Evolutionary conservation across 2,329 filamentous ascomycete species (phyloP), one percentile per base, ranked within the genome.

Genomic region (Arthrinium phaeospermum): DNA sequence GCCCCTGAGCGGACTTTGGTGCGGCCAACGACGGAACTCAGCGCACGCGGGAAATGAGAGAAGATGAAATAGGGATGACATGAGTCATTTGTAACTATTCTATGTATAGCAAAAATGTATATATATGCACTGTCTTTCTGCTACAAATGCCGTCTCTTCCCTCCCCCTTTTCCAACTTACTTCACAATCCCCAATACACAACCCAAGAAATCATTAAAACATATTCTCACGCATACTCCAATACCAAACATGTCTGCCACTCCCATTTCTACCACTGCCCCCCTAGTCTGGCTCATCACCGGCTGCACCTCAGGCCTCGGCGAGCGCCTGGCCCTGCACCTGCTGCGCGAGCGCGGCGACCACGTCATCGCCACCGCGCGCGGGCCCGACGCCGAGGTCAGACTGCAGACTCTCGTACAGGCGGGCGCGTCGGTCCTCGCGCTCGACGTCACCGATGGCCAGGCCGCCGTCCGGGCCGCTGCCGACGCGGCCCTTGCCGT

Each of bases 281-380:
- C 37, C 45, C 45, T 46, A 4, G 51, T 57, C n/a, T 57, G 51
- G 51, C 49, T 71, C 47, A 70, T 75, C 67, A 74, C 73, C 8
- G 74, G 74, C 37, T 75, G 74, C 67, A 73, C 70, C 69, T 72
- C 70, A 53, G 74, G 74, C 44, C 74, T 75, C 30, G 74, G 73
- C 41, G 72, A 73, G 53, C 34, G 57, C 47, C 71, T 75, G n/a
- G 73, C 73, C 14, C 67, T 68, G 7, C 69, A 69, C 30, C 70
- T 75, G 46, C 69, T 72, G 12, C 16, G 70, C 3, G 37, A 46
- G 45, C 67, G 64, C 27, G 71, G 72, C 41, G 69, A 73, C 67
- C 72, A 51, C 37, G 75, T 76, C 61, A n/a, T 76, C 46, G 75
- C 75, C 7, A 76, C 75, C 30, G 74, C 75, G 22, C 67, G 75